Base-by-base conservation (phyloP, 2,329 filamentous ascomycete genomes). In the Nemania bipapillata region DNA sequence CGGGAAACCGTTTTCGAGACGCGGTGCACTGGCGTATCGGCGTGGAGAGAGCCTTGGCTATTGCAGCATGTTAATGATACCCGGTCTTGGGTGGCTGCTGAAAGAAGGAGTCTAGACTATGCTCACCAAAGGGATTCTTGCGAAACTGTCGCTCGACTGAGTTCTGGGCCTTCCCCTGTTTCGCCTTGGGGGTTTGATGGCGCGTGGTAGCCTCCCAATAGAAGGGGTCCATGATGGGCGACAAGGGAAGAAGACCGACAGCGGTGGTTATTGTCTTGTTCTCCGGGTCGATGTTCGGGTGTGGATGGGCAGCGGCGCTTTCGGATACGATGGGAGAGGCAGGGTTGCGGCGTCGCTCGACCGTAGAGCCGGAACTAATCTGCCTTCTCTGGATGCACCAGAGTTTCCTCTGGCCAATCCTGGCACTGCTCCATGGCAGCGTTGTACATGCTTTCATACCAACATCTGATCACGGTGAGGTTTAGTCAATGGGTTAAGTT, bases 61-160 rank as follows among this genome's bases (percentile, higher is more conserved):
- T 28, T 4, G 20, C 9, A 22, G 2, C 9, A n/a, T 30, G 55
- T 70, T 35, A 63, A 59, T 47, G 40, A 50, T 35, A n/a, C n/a
- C 35, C 64, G 4, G 61, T 47, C 57, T 58, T 68, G 5, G 9
- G 30, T 15, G 9, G 63, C 30, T 9, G 28, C 42, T n/a, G 1
- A 24, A 12, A 11, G 3, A 42, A 0, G 24, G 22, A 24, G 49
- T 9, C 40, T 61, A 26, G 5, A 32, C 35, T 40, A 28, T 15
- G 69, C 81, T 32, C 81, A 91, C 90, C 91, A 72, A 87, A 93
- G 2, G 89, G 83, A 71, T 92, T 94, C 42, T 83, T 83, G 32
- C 81, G 81, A 1, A 93, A 80, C 66, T 87, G 85, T 65, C 82
- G 83, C 74, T 90, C 87, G 67, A 92, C 87, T 2, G 81, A 80